Base-by-base conservation (phyloP, 2,329 filamentous ascomycete genomes). In the Fusarium odoratissimum region DNA sequence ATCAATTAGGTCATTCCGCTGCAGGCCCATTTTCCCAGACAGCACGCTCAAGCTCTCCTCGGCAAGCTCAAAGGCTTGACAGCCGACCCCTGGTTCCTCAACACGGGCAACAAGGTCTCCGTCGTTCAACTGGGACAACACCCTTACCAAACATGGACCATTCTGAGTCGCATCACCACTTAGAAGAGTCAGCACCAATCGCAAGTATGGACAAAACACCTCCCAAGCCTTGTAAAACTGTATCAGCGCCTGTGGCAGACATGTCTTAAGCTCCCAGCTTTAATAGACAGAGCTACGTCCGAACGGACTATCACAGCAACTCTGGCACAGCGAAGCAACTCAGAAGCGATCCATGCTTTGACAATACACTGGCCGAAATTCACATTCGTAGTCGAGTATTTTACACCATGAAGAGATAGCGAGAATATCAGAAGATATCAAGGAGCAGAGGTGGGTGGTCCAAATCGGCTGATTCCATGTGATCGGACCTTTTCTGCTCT, bases 371-470 rank as follows among this genome's bases (percentile, higher is more conserved):
- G n/a, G 64, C 60, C 16, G 74, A 77, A 52, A 65, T 71, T n/a
- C 72, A 74, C 30, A 72, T 74, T 41, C 71, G 72, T 23, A 74
- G 75, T 48, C 68, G 56, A 23, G 40, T 77, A 41, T 78, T 79
- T 48, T 71, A 74, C 38, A 67, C 69, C 49, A 76, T 79, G 52
- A 67, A 58, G 35, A 75, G 69, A 38, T 60, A 62, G 51, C 72
- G 33, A 69, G 74, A 41, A 68, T 55, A 54, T 37, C 45, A 58
- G 37, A 46, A 28, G 40, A 41, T 21, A 58, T 25, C 16, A 33
- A 49, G 16, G 28, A 33, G 14, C 42, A 61, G 35, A 33, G 21
- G 25, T 21, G 14, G 38, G 14, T 38, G 12, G 46, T 31, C 17
- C 41, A 41, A 30, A 38, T 25, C 33, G n/a, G 23, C 30, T 11